These are phyloP conservation scores for Triadica sebifera DNA, from an alignment of 345 rosid genomes.

Conservation along the genomic window DNA sequence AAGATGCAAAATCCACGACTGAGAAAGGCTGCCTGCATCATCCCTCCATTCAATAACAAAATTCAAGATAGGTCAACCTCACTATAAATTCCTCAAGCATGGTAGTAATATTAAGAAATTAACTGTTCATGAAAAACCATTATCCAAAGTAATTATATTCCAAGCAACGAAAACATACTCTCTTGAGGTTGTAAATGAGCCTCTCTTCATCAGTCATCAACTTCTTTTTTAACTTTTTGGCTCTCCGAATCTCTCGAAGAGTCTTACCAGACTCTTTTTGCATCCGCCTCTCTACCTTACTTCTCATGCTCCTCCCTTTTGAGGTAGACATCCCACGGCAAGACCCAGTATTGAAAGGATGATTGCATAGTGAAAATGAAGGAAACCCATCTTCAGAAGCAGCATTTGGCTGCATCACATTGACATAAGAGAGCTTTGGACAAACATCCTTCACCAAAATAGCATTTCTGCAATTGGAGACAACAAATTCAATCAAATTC, in stretches of 20 bases:
- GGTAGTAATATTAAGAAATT: neutral
- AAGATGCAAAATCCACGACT: neutral
- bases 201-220: conserved; percentile 98
- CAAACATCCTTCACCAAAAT: conserved; percentile 25
- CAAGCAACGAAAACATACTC: conserved; percentile 41
- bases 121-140: neutral
- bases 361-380: conserved; percentile 18
- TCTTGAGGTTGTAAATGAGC: conserved; percentile 85
- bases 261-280: conserved; percentile 88
- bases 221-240: conserved; percentile 82
- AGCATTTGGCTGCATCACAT: conserved; percentile 15
- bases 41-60: neutral
- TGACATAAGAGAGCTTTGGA: conserved; percentile 16
- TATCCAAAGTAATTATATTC: neutral
- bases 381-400: conserved; percentile 18
- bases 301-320: conserved; percentile 85
- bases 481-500: neutral
- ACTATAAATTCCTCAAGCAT: neutral
- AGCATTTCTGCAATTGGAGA: conserved; percentile 34
- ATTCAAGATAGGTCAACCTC: neutral
- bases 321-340: conserved; percentile 72
- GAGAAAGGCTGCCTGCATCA: neutral
- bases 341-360: conserved; percentile 34
- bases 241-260: conserved; percentile 82
- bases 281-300: conserved; percentile 92